Evolutionary conservation across 108 stramenopile species (phyloP), one percentile per base, ranked within the genome.

Genomic region (Epithemia pelagica): DNA sequence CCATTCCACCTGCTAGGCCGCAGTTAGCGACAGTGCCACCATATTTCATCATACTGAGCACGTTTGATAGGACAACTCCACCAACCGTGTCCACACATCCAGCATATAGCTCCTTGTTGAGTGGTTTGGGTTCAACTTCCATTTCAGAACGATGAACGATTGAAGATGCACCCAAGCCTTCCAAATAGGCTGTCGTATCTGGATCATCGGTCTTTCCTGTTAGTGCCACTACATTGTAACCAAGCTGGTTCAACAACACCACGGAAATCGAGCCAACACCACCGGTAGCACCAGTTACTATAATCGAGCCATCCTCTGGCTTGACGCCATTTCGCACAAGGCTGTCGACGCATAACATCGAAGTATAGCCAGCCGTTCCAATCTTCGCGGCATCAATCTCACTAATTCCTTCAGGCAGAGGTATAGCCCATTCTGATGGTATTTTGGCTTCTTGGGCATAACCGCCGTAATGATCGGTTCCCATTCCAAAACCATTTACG

Each of bases 351-450:
- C 78, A 63, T 30, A 72, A 64, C 51, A 33, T 63, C 29, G 75
- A 64, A 51, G 78, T 79, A 18, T 62, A 68, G 10, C 75, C 78
- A 25, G 75, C 78, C 29, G 78, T 79, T 29, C 78, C 78, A 62
- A 67, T 64, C 27, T 54, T 37, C 71, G 68, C 68, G 28, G 76
- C 67, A 5, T 37, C 37, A 3, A 66, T 52, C 15, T 59, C 26
- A 20, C 62, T 31, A 0, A 73, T 51, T 46, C 15, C 37, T 10
- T 46, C 37, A 46, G 37, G 37, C 37, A 46, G 15, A 15, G 37
- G 37, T 46, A 46, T 46, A 8, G 72, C 54, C 75, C 75, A 75
- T 30, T 76, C 67, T 23, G 60, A 26, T 23, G 66, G 70, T 0
- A 79, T 32, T 28, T 54, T 8, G 25, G 57, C 62, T 26, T 29